A percentile compares a stretch with the other conserved stretches of the same genome.
phyloP scores from a whole-genome alignment of 495 filamentous ascomycete species.

The Penicillium atrosanguineum region DNA sequence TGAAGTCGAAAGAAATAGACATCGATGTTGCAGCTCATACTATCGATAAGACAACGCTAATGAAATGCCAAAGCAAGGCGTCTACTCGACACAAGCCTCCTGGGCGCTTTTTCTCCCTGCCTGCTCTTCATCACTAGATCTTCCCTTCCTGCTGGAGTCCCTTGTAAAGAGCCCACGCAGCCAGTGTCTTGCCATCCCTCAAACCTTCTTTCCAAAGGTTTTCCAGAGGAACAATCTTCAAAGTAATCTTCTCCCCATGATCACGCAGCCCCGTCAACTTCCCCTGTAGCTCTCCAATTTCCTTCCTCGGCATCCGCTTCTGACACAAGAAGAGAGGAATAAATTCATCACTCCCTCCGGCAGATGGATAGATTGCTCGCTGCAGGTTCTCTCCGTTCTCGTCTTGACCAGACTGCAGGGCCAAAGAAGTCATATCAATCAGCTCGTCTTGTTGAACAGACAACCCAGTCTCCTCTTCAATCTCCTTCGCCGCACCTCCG shows the following conservation, averaged over 20 bases:
- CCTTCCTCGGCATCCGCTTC: slow-evolving; percentile 59
- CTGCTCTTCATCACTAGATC: slow-evolving; percentile 36
- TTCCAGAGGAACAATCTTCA: slow-evolving; percentile 68
- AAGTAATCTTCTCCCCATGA: slow-evolving; percentile 78
- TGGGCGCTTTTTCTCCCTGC: neutral
- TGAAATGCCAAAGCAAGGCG: neutral
- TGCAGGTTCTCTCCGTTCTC: slow-evolving; percentile 50
- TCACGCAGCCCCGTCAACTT: slow-evolving; percentile 75
- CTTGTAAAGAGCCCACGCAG: slow-evolving; percentile 74
- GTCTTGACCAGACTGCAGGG: slow-evolving; percentile 31
- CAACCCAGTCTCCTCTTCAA: slow-evolving; percentile 75
- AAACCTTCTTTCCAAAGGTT: slow-evolving; percentile 74
- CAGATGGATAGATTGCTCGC: slow-evolving; percentile 67
- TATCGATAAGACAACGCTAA: neutral
- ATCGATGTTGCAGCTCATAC: neutral
- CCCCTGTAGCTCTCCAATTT: slow-evolving; percentile 68
- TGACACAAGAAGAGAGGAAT: slow-evolving; percentile 76
- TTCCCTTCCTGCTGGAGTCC: slow-evolving; percentile 65
- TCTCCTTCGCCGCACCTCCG: slow-evolving; percentile 78
- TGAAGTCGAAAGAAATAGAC: slow-evolving; percentile 1
- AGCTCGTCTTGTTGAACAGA: slow-evolving; percentile 55
- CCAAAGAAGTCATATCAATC: slow-evolving; percentile 67
- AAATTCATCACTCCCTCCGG: slow-evolving; percentile 83
- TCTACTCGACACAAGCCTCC: neutral
- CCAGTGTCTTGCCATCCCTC: slow-evolving; percentile 76